Base-by-base conservation (phyloP, 805 yeast genomes). In the Candida awuae region DNA sequence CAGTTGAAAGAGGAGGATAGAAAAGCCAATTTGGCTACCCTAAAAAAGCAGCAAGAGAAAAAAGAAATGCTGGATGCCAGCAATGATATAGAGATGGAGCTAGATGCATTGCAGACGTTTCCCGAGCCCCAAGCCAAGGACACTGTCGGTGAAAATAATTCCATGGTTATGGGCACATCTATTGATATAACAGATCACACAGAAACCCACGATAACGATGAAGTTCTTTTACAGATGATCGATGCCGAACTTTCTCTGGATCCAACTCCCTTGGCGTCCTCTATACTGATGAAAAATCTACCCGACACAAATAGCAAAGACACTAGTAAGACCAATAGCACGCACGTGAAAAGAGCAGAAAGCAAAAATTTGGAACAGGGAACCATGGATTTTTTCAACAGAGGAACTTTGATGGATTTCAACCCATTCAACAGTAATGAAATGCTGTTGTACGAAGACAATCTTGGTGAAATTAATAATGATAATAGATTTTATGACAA, bases 231-330 rank as follows among this genome's bases (percentile, higher is more conserved):
- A 25, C 40, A 36, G 33, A 28, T 41, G 34, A 41, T 41, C 8
- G 43, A 41, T 36, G 29, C 43, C 3, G 40, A 41, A 30, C 14
- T 41, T 20, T 33, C 31, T 16, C 39, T 41, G 21, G 43, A 41
- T 28, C 43, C 40, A 19, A 41, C 43, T 1, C 40, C 40, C 1
- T 17, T 36, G 9, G 37, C 36, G 1, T 12, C 38, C 8, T 32
- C 39, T 4, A 28, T 22, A 12, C 20, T 35, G 9, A 9, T 40
- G 16, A 40, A 32, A 16, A 35, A 27, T n/a, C n/a, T n/a, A n/a
- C 7, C 30, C 13, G 28, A 31, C 12, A 15, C 23, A n/a, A 33
- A 12, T 16, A 14, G n/a, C 14, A 13, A 35, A 17, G 10, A 22
- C 10, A 10, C 13, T n/a, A 33, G 19, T 23, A 23, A 13, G 14